phyloP scores from a whole-genome alignment of 805 yeast genomes.

The Candida railenensis region DNA sequence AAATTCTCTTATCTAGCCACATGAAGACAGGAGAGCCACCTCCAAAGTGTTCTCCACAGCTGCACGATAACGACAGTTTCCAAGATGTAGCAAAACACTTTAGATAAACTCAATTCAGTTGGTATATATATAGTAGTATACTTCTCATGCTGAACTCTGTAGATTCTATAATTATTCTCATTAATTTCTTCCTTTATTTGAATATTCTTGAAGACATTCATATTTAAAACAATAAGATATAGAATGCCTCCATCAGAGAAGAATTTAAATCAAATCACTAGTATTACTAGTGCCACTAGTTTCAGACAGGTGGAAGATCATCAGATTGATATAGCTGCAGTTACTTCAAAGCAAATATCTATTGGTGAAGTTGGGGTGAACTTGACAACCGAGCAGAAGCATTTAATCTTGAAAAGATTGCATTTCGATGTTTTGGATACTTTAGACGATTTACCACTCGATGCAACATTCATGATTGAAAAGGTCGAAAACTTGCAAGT shows the following conservation, averaged over 20 bases:
- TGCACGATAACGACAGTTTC: no score
- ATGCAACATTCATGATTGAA: conserved; percentile 26
- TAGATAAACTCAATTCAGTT: no score
- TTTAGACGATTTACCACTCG: conserved; percentile 30
- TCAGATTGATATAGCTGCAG: conserved; percentile 15
- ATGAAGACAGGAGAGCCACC: no score
- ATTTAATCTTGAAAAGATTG: conserved; percentile 25
- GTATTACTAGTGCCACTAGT: conserved; percentile 5
- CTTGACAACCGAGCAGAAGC: conserved; percentile 25
- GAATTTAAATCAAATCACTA: not conserved
- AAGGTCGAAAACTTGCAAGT: conserved; percentile 26
- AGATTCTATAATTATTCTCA: no score
- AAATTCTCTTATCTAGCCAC: no score
- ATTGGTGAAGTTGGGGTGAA: conserved; percentile 21
- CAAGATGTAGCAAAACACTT: no score
- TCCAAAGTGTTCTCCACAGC: no score
- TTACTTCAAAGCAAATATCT: conserved; percentile 22
- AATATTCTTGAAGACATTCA: not conserved
- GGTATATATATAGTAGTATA: no score
- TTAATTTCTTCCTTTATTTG: no score
- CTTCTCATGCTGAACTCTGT: no score
- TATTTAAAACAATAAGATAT: not conserved
- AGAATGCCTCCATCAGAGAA: not conserved
- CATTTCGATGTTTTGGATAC: conserved; percentile 22
- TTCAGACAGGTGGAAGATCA: conserved; percentile 7